Base-by-base conservation (phyloP, 805 yeast species). In the Suhomyces pyralidae region DNA sequence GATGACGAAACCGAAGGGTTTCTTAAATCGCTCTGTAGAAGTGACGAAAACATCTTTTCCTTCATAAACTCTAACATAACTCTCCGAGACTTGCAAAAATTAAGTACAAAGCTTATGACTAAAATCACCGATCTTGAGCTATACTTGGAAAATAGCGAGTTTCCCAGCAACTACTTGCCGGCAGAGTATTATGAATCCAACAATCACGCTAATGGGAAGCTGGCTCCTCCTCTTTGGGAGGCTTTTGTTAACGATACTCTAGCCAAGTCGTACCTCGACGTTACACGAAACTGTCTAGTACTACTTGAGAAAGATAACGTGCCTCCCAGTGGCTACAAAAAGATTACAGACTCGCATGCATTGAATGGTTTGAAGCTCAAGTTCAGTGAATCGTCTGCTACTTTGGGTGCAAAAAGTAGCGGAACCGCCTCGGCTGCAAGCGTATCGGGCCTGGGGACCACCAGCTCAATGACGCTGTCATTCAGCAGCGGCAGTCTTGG, bases 1-100 rank as follows among this genome's bases (percentile, higher is more conserved):
- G 63, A 64, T 42, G 60, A 62, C 57, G 87, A 84, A 34, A 78
- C 86, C 4, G 86, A 81, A 54, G 82, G 84, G 22, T 82, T 84
- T 62, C 72, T 83, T 48, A 78, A 78, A 60, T 74, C 79, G 38
- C 59, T 65, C 40, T 63, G 68, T 48, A 57, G 67, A 15, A 63
- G 62, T 54, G 63, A 63, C 53, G 68, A 64, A 51, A 61, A 64
- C 46, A 63, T 65, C 14, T 65, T 61, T 52, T 73, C 77, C 28
- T 76, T 77, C 59, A 75, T 77, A 26, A 68, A 71, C 1, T 68
- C 79, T 32, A 72, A 73, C 55, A 69, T 77, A 38, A 71, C 79
- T 2, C 62, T 77, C 42, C 68, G 66, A 52, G 81, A 77, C 52
- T 56, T 77, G 25, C 80, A 74, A 58, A 72, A 71, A 53, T 72